Conservation (phyloP, 106 monocot species). For the Dactylorhiza incarnata region DNA sequence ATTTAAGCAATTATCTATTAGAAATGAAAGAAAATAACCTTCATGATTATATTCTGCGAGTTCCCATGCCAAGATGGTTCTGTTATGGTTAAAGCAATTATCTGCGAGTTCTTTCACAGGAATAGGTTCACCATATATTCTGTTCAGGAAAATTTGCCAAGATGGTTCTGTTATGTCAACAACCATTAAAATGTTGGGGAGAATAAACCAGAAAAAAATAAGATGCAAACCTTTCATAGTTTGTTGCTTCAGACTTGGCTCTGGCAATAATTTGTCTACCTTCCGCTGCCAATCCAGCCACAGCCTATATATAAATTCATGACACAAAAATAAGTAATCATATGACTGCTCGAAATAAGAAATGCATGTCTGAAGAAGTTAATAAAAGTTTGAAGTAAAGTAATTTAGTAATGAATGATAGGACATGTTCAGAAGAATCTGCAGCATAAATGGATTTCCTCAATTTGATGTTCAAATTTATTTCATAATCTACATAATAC, state of each 20-base stretch:
- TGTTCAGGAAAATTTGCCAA: slow-evolving; percentile 19
- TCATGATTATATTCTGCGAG: too few relatives aligned
- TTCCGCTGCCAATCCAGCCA: slow-evolving; percentile 75
- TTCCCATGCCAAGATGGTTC: too few relatives aligned
- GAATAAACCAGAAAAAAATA: background rate
- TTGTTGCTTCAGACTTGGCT: slow-evolving; percentile 73
- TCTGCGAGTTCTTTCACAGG: slow-evolving; percentile 97
- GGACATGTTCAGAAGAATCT: background rate
- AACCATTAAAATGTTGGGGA: background rate
- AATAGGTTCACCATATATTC: slow-evolving; percentile 92
- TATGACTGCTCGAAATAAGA: background rate
- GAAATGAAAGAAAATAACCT: too few relatives aligned
- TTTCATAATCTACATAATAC: too few relatives aligned
- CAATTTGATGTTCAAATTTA: background rate
- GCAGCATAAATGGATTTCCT: background rate
- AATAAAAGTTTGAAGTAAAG: background rate
- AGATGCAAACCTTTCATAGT: slow-evolving; percentile 49
- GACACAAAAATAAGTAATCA: background rate
- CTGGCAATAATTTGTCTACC: slow-evolving; percentile 76
- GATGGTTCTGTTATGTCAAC: background rate
- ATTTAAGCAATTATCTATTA: too few relatives aligned
- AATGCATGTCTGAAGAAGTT: background rate
- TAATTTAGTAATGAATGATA: too few relatives aligned
- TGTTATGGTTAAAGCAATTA: too few relatives aligned
- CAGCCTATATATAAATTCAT: slow-evolving; percentile 27